Evolutionary conservation across 208 protist genomes (phyloP).

Genomic region (Strigomonas galati): DNA sequence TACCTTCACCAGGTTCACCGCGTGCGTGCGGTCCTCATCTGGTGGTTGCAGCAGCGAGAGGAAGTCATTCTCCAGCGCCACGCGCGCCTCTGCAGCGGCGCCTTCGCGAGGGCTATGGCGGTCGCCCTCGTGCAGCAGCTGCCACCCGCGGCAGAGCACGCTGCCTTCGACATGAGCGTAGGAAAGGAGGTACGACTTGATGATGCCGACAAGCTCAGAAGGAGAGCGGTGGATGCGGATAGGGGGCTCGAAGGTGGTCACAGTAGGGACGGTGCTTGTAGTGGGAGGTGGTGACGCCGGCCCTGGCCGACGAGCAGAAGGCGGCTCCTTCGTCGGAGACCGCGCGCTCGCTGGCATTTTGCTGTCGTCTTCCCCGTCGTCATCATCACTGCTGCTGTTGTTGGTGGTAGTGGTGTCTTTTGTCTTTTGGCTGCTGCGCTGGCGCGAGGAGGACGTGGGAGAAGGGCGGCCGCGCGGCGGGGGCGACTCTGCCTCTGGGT

Average conservation of each 20-base stretch:
- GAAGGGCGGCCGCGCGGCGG: too few species aligned
- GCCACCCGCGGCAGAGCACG: constrained; percentile 71
- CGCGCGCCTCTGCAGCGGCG: constrained; percentile 33
- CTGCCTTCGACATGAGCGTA: constrained; percentile 63
- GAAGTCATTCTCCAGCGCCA: constrained; percentile 51
- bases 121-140: constrained; percentile 40
- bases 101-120: constrained; percentile 10
- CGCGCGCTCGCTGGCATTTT: background rate
- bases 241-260: constrained; percentile 9
- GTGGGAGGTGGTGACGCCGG: too few species aligned
- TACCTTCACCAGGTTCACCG: constrained; percentile 28
- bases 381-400: background rate
- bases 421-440: too few species aligned
- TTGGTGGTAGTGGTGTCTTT: background rate
- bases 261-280: constrained; percentile 2
- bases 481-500: background rate
- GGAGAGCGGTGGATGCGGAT: constrained; percentile 23
- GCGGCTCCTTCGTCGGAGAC: background rate
- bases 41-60: constrained; percentile 51
- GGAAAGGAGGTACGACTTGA: constrained; percentile 67
- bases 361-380: background rate
- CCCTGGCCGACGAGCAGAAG: background rate
- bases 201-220: constrained; percentile 22
- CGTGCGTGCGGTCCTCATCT: constrained; percentile 32
- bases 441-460: too few species aligned